Evolutionary conservation across 371 early-diverging fungal species (phyloP), one percentile per base, ranked within the genome.

Genomic region (Rhizopus microsporus): DNA sequence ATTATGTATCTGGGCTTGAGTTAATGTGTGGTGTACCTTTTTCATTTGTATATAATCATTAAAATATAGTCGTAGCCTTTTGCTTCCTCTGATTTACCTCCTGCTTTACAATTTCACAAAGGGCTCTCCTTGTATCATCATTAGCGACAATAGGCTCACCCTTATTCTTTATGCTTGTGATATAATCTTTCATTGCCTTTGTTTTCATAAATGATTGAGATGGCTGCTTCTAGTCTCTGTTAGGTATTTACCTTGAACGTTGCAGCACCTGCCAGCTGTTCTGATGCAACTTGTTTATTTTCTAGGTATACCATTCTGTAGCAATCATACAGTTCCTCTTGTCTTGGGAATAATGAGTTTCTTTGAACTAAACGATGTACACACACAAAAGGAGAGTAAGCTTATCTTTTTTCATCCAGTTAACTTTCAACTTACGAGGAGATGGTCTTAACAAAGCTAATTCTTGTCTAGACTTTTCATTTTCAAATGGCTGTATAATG

Each of bases 261-360:
- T 52, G 83, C 83, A 38, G 86, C 87, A 35, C 85, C 88, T 17
- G 84, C 86, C 13, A 82, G 51, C 45, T 79, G 55, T 38, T 73
- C 72, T 6, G 57, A 51, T 0, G 77, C 65, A 7, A 66, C 49
- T 2, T 40, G 44, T 5, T 16, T 38, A 10, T 37, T 31, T 42
- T 69, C 61, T 15, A 62, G 53, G 46, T 74, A 78, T 16, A 78
- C 69, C 48, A 62, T 35, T 35, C 74, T 62, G 52, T 75, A 74
- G 23, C 67, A 68, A 47, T 71, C 72, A 51, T 72, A 75, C 3
- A 79, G 55, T 9, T 79, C 71, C 31, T 75, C 76, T 12, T 68
- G 72, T 54, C 70, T 65, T 30, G 76, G 74, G 44, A 72, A 68
- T 4, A 56, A 42, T n/a, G 72, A 72, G 2, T 50, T 63, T 13